These are phyloP conservation scores for Pichia norvegensis DNA, from an alignment of 1,139 yeast genomes.

Conservation along the genomic window DNA sequence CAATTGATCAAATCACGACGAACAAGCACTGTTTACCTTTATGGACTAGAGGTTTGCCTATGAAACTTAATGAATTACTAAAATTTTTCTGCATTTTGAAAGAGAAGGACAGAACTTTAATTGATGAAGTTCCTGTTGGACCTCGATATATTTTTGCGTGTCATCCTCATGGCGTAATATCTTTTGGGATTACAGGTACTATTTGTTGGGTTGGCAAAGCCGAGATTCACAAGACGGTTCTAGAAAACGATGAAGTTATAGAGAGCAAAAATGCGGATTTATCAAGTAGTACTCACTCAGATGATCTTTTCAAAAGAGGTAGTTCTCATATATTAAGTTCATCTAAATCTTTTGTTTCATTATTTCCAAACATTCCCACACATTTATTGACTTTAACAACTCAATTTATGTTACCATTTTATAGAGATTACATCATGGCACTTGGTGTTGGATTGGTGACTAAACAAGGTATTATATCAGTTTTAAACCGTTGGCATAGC, in stretches of 20 bases:
- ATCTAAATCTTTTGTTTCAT: constrained; percentile 11
- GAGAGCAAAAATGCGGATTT: neutral
- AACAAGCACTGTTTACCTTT: constrained; percentile 6
- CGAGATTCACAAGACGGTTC: neutral
- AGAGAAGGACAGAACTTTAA: constrained; percentile 3
- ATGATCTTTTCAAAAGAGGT: neutral
- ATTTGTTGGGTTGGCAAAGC: constrained; percentile 11
- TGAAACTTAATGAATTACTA: neutral
- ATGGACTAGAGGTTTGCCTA: constrained; percentile 8
- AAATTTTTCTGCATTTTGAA: neutral
- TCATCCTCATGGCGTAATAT: constrained; percentile 95
- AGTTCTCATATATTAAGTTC: neutral
- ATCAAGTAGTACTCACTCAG: neutral
- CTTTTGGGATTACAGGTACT: constrained; percentile 79
- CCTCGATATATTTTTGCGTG: constrained; percentile 84
- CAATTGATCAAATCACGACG: constrained; percentile 35
- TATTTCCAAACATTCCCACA: constrained; percentile 75
- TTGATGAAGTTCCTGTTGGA: constrained; percentile 41
- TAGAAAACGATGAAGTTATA: neutral
- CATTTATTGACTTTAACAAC: constrained; percentile 74
- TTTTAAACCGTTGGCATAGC: constrained; percentile 60
- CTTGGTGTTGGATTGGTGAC: constrained; percentile 84
- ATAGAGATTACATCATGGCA: constrained; percentile 74
- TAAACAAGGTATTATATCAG: constrained; percentile 57
- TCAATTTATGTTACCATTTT: constrained; percentile 78